Evolutionary conservation across 768 basidiomycete genomes (phyloP).

Genomic region (Galerina marginata): DNA sequence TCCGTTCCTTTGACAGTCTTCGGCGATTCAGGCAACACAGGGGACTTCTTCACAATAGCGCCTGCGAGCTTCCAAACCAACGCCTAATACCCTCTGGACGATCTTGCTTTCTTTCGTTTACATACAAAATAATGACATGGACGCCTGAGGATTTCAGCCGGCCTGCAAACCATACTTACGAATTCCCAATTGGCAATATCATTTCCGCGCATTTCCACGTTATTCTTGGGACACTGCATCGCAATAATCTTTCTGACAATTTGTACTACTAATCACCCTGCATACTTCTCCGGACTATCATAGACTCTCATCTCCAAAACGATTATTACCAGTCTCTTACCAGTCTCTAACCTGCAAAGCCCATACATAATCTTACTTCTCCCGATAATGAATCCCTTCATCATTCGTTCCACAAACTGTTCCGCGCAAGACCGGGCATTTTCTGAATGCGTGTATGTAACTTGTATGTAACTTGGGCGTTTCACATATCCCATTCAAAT

Average conservation of each 20-base stretch:
- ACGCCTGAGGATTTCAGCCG: slow-evolving; percentile 4
- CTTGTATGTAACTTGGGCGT: too few relatives aligned
- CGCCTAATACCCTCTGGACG: not conserved
- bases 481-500: too few relatives aligned
- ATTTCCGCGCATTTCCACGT: slow-evolving; percentile 5
- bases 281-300: slow-evolving; percentile 10
- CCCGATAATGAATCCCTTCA: not conserved
- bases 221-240: slow-evolving; percentile 17
- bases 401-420: not conserved
- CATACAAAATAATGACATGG: slow-evolving; percentile 10
- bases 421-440: too few relatives aligned
- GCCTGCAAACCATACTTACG: slow-evolving; percentile 1
- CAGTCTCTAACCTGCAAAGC: not conserved
- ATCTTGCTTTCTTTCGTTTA: not conserved
- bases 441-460: too few relatives aligned
- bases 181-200: not conserved
- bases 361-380: not conserved
- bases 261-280: slow-evolving; percentile 14
- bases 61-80: slow-evolving; percentile 24
- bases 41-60: slow-evolving; percentile 49
- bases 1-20: slow-evolving; percentile 41
- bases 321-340: too few relatives aligned
- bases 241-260: not conserved
- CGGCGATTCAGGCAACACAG: slow-evolving; percentile 59
- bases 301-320: not conserved